phyloP scores from a whole-genome alignment of 345 rosid species.

The Gossypium stocksii region DNA sequence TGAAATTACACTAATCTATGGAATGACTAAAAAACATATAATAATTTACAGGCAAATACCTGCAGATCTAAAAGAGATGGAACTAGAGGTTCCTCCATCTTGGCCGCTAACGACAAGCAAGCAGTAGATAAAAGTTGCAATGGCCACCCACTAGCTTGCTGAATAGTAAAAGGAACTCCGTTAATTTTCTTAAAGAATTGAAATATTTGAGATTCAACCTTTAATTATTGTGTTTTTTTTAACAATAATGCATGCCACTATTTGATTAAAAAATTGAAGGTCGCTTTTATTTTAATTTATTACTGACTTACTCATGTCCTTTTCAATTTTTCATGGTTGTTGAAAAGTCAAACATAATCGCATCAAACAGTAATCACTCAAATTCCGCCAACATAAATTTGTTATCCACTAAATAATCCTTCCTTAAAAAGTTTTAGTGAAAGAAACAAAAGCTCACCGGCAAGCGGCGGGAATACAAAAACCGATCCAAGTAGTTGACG shows the following conservation, averaged over 20 bases:
- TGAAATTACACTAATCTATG: background rate
- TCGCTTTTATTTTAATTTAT: background rate
- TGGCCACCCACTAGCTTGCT: slow-evolving; percentile 81
- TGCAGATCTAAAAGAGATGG: slow-evolving; percentile 85
- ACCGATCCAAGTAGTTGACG: slow-evolving; percentile 94
- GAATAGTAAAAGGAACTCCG: slow-evolving; percentile 15
- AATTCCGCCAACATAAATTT: slow-evolving; percentile 13
- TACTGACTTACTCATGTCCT: slow-evolving; percentile 15
- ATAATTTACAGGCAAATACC: slow-evolving; percentile 30
- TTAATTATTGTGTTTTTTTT: too few species aligned
- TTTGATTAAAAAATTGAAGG: background rate
- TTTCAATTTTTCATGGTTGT: slow-evolving; percentile 18
- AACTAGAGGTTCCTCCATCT: slow-evolving; percentile 96
- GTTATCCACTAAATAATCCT: slow-evolving; percentile 7
- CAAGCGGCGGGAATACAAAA: slow-evolving; percentile 59
- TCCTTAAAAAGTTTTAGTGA: slow-evolving; percentile 1
- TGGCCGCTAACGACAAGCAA: slow-evolving; percentile 94
- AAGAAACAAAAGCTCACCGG: slow-evolving; percentile 51
- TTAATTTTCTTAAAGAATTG: too few species aligned
- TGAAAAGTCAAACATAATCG: slow-evolving; percentile 43
- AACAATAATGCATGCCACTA: background rate
- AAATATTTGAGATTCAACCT: too few species aligned
- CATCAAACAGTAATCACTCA: slow-evolving; percentile 17
- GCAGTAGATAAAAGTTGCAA: slow-evolving; percentile 84
- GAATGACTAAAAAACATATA: background rate